Base-by-base conservation (phyloP, 371 early-diverging fungal genomes). In the Thermomucor indicae-seudaticae region DNA sequence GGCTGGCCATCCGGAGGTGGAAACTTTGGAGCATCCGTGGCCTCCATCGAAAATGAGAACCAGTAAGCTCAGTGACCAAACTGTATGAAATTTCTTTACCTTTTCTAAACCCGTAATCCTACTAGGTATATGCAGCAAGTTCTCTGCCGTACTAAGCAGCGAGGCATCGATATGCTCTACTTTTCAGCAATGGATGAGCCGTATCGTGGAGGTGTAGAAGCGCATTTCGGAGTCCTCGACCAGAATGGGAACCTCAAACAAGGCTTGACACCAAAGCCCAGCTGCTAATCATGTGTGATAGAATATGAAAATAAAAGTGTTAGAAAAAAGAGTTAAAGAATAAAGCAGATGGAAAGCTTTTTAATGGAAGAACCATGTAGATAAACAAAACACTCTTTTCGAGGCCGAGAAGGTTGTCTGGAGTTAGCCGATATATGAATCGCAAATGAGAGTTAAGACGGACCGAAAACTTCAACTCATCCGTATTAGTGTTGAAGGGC, bases 1-100 rank as follows among this genome's bases (percentile, higher is more conserved):
- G 86, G 86, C 17, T 85, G 85, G 85, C 86, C 86, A 25, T 67
- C 79, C 19, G 65, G 32, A 16, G 85, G 86, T 17, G 63, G 43
- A 27, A 71, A 75, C 58, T 79, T 61, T 54, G 81, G 65, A 2
- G 59, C 55, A 8, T 62, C 79, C 3, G 65, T 67, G 29, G 67
- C 83, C 6, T 75, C 80, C 11, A 62, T 75, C 14, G 57, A 67
- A 6, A 84, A 83, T 47, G 62, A 78, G 51, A 62, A 68, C 45
- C 49, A 59, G 48, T 82, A 70, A 47, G 61, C 17, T 23, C 5
- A 34, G 1, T 17, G 16, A 17, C 37, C 2, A 24, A n/a, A n/a
- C n/a, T n/a, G 25, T 22, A 14, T 31, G 2, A 28, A 23, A 29
- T 37, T 25, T 7, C 0, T 12, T 43, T 16, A 20, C 35, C 8